phyloP scores from a whole-genome alignment of 805 yeast genomes.

The Novakomyces olei region DNA sequence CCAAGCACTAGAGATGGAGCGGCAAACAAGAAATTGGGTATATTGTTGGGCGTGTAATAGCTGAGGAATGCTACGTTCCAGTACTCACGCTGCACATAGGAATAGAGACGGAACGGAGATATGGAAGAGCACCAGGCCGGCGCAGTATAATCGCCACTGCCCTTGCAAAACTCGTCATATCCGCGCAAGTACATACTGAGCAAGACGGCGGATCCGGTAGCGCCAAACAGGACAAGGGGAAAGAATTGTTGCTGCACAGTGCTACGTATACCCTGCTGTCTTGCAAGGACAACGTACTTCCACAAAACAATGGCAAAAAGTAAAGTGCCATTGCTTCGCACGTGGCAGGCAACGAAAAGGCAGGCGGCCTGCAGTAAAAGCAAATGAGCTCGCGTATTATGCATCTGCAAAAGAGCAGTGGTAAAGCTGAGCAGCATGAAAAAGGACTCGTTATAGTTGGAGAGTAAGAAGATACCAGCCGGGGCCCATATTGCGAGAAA shows the following conservation, averaged over 20 bases:
- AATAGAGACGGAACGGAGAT: constrained; percentile 40
- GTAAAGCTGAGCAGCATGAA: constrained; percentile 37
- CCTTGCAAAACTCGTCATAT: constrained; percentile 42
- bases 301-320: no score
- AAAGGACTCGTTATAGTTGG: constrained; percentile 59
- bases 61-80: constrained; percentile 59
- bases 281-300: no score
- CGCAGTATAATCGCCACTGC: no score
- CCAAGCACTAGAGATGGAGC: no score
- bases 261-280: no score
- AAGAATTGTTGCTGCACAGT: no score
- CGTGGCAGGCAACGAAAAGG: no score
- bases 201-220: constrained; percentile 26
- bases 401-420: constrained; percentile 34
- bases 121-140: constrained; percentile 52
- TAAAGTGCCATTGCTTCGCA: no score
- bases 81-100: constrained; percentile 53
- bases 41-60: constrained; percentile 64
- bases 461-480: constrained; percentile 55
- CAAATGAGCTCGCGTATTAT: no score
- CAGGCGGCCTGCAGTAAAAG: no score
- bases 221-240: constrained; percentile 37
- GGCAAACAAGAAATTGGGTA: constrained; percentile 65
- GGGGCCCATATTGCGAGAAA: no score
- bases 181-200: constrained; percentile 29